Evolutionary conservation across 1,284 basidiomycete genomes (phyloP), one percentile per base, ranked within the genome.

Genomic region (Cutaneotrichosporon cavernicola): DNA sequence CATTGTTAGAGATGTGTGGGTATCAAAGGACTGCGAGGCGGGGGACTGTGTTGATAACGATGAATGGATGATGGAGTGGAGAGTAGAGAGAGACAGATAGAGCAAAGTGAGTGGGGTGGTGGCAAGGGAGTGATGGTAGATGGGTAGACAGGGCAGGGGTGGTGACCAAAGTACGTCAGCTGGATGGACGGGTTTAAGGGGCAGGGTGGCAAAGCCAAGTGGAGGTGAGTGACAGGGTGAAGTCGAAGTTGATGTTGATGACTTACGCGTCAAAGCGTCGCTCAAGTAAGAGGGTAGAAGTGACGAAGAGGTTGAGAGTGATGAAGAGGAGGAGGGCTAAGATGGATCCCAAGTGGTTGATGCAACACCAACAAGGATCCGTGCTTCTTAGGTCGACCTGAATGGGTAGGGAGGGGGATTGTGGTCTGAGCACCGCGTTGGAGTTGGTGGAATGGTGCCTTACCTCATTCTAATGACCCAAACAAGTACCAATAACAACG

Each of bases 1-100:
- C 78, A 81, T 82, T 13, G 55, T 22, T 40, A 22, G 16, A 43
- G 55, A 11, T 32, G 55, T 7, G 38, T 22, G 38, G 55, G 55
- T 56, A 56, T 56, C 55, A 43, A 18, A 56, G 51, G 13, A 53
- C 51, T 53, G 51, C 31, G 30, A 34, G 51, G 51, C 13, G 32
- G 36, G 14, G 38, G 11, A 21, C 40, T 52, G 55, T 14, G 52
- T 16, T 61, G 60, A 22, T 30, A 18, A 31, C 31, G 18, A 10
- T 14, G 31, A 30, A 16, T 30, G 30, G 30, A 34, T 53, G 51
- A n/a, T 40, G 26, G 46, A 51, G 43, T n/a, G 16, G 16, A 11
- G 57, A 49, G 22, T 18, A 38, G 21, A 14, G 50, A 14, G 38
- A 43, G 34, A n/a, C n/a, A n/a, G n/a, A n/a, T n/a, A n/a, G 21